Conservation (phyloP, 371 early-diverging fungal genomes). For the Mucor piriformis region DNA sequence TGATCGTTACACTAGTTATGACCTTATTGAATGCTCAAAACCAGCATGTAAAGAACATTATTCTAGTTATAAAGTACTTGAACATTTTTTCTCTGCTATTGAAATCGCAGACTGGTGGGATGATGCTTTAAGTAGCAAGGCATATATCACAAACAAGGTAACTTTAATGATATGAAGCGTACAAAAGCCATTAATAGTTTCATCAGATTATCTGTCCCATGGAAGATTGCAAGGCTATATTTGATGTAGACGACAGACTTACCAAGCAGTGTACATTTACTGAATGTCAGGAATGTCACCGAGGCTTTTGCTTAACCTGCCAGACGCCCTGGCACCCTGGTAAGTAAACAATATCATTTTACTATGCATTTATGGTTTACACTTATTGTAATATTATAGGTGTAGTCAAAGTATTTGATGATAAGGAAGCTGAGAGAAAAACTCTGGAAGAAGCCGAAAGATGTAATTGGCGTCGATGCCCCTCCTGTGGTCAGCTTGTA, state of each 20-base stretch:
- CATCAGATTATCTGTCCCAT: constrained; percentile 18
- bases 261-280: constrained; percentile 21
- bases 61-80: not conserved
- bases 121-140: constrained; percentile 2
- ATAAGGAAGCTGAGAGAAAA: constrained; percentile 3
- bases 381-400: constrained; percentile 16
- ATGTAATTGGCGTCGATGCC: constrained; percentile 19
- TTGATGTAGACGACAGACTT: constrained; percentile 12
- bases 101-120: constrained; percentile 20
- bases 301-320: constrained; percentile 26
- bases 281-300: constrained; percentile 25
- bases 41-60: constrained; percentile 6
- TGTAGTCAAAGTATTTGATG: constrained; percentile 13
- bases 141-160: constrained; percentile 19
- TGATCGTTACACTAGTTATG: not conserved
- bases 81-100: not conserved
- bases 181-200: not conserved
- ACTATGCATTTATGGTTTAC: not conserved
- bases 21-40: constrained; percentile 10
- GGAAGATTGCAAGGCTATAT: constrained; percentile 11
- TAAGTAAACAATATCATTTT: not conserved
- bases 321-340: constrained; percentile 28
- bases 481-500: constrained; percentile 15
- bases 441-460: constrained; percentile 10
- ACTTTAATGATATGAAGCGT: not conserved